Conservation (phyloP, 2,329 filamentous ascomycete genomes). For the Ambrosiella beaveri region DNA sequence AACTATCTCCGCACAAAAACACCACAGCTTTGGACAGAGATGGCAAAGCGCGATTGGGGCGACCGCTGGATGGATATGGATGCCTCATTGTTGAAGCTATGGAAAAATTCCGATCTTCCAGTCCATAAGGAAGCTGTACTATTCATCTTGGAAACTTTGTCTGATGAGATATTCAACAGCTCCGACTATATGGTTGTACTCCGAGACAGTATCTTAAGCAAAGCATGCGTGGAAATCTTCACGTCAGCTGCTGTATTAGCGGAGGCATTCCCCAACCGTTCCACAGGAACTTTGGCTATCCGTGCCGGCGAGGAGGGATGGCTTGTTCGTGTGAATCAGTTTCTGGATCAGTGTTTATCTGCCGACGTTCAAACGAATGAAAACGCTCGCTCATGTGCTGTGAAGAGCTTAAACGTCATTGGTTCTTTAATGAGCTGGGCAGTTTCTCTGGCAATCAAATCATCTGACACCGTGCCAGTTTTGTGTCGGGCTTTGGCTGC, state of each 20-base stretch:
- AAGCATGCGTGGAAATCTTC: constrained; percentile 85
- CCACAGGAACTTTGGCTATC: constrained; percentile 43
- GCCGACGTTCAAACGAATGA: constrained; percentile 47
- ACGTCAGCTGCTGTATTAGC: constrained; percentile 59
- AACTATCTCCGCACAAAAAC: constrained; percentile 83
- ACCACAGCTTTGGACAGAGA: constrained; percentile 83
- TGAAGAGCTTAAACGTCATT: constrained; percentile 62
- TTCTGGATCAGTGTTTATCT: constrained; percentile 56
- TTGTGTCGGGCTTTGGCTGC: constrained; percentile 56
- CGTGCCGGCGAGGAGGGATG: constrained; percentile 73
- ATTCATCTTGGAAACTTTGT: constrained; percentile 74
- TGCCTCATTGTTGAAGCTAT: constrained; percentile 59
- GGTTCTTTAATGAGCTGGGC: constrained; percentile 74
- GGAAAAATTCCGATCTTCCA: constrained; percentile 49
- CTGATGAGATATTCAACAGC: constrained; percentile 82
- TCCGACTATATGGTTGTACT: constrained; percentile 77
- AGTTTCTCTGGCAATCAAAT: constrained; percentile 62
- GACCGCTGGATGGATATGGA: constrained; percentile 94
- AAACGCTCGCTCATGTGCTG: constrained; percentile 50
- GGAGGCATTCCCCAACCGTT: constrained; percentile 59
- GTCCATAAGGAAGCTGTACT: constrained; percentile 73
- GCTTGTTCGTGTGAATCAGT: constrained; percentile 58
- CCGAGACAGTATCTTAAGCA: constrained; percentile 68
- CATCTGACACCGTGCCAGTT: constrained; percentile 50
- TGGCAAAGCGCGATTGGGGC: constrained; percentile 88